Conservation (phyloP, 2,329 filamentous ascomycete genomes). For the Colletotrichum sansevieriae region DNA sequence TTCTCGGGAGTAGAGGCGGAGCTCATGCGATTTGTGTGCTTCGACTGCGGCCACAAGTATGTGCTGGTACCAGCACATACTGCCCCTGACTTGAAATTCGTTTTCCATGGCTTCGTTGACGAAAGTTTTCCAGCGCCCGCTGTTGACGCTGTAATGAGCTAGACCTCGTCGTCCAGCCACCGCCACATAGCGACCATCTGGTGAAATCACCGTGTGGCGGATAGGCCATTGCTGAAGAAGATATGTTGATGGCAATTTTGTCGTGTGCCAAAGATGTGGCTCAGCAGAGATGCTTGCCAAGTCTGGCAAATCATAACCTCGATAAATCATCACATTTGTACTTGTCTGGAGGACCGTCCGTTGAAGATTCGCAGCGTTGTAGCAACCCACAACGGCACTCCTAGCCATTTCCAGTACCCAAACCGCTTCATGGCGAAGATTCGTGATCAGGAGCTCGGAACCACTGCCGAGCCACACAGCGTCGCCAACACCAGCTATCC, state of each 20-base stretch:
- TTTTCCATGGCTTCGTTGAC: conserved; percentile 84
- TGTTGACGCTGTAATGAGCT: conserved; percentile 95
- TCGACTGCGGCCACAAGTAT: conserved; percentile 95
- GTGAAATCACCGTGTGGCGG: conserved; percentile 85
- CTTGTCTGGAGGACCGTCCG: conserved; percentile 91
- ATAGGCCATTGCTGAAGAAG: conserved; percentile 95
- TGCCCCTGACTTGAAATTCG: conserved; percentile 91
- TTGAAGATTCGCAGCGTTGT: conserved; percentile 90
- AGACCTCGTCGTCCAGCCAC: conserved; percentile 94
- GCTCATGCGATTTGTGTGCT: conserved; percentile 81
- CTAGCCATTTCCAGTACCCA: conserved; percentile 94
- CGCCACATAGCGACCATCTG: conserved; percentile 93
- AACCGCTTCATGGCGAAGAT: conserved; percentile 79
- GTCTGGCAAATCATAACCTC: conserved; percentile 91
- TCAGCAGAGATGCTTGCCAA: conserved; percentile 93
- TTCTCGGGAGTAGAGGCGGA: conserved; percentile 95
- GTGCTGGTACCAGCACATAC: conserved; percentile 99
- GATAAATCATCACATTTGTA: conserved; percentile 89
- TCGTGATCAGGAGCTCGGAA: conserved; percentile 84
- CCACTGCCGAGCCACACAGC: conserved; percentile 91
- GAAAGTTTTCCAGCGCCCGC: conserved; percentile 96
- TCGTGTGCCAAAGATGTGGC: conserved; percentile 93
- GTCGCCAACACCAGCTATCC: conserved; percentile 83
- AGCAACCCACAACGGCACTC: conserved; percentile 92
- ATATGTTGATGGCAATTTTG: conserved; percentile 87